Base-by-base conservation (phyloP, 495 filamentous ascomycete species). In the Penicillium paradoxum region DNA sequence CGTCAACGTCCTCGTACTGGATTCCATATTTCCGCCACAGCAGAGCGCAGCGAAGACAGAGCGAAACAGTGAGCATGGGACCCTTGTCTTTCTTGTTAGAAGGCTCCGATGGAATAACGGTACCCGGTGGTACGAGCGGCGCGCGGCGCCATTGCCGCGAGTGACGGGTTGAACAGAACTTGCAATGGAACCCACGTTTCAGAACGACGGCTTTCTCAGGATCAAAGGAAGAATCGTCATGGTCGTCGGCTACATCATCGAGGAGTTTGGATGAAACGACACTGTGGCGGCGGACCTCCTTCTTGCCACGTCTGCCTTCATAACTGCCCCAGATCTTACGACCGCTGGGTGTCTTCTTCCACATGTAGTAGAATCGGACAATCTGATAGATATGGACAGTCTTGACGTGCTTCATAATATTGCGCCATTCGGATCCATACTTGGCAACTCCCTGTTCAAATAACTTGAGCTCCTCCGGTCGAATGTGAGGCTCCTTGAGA, bases 211-310 rank as follows among this genome's bases (percentile, higher is more conserved):
- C 92, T 73, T 97, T 99, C 10, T 86, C 85, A 42, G 84, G 85
- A 63, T 97, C 95, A 56, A 97, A 99, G 7, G 95, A 92, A 6
- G 93, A 99, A 67, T 99, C 93, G 55, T 99, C 93, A 19, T 86
- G 78, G 49, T 92, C 89, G 65, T 97, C 87, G 18, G 95, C 91
- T 52, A 97, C 86, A 62, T 97, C 91, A 53, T 97, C 91, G 46
- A 91, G 80, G 18, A 97, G 72, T 62, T 90, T 90, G 7, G 63
- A 62, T 6, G 55, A 52, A 19, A 84, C 80, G 39, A 84, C 77
- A 27, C 79, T 80, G 47, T 69, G 66, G 21, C 77, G 71, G 55
- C 79, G 83, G 15, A 82, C 85, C 61, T 93, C 87, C 65, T 95
- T 96, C 67, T 92, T 93, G 24, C 87, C 87, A 58, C 90, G 92